Evolutionary conservation across 164 flowering plant genomes (phyloP).

Genomic region (Sextonia rubra): DNA sequence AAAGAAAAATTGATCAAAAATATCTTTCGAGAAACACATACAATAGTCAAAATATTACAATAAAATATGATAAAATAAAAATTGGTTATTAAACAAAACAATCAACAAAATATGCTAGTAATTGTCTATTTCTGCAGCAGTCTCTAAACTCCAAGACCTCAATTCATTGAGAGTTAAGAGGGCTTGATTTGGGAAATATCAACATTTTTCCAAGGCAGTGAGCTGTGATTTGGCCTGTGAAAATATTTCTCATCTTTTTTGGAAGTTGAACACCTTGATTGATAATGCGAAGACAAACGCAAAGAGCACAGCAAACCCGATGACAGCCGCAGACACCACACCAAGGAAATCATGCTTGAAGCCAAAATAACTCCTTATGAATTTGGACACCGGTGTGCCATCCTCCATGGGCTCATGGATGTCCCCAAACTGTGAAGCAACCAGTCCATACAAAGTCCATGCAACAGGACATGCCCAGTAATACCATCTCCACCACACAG

Average conservation of each 20-base stretch:
- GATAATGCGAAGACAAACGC: conserved; percentile 47
- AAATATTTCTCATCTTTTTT: conserved; percentile 24
- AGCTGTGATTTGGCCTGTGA: no score
- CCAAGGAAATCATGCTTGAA: conserved; percentile 38
- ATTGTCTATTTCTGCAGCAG: no score
- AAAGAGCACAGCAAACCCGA: conserved; percentile 36
- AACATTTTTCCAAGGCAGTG: no score
- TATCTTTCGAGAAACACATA: no score
- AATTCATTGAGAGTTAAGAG: no score
- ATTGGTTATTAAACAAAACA: no score
- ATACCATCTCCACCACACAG: conserved; percentile 68
- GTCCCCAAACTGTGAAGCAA: conserved; percentile 50
- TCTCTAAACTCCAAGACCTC: no score
- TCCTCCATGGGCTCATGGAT: conserved; percentile 14
- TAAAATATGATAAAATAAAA: no score
- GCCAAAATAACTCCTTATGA: conserved; percentile 33
- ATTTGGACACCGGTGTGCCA: conserved; percentile 22
- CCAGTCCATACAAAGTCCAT: conserved; percentile 55
- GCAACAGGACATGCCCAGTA: conserved; percentile 44
- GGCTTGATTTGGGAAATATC: no score
- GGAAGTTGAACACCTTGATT: conserved; percentile 40
- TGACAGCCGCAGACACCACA: conserved; percentile 25
- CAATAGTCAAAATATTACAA: no score
- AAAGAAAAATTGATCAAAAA: no score
- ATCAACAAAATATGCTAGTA: no score